Evolutionary conservation across 805 yeast genomes (phyloP), one percentile per base, ranked within the genome.

Genomic region (Wickerhamomyces canadensis): DNA sequence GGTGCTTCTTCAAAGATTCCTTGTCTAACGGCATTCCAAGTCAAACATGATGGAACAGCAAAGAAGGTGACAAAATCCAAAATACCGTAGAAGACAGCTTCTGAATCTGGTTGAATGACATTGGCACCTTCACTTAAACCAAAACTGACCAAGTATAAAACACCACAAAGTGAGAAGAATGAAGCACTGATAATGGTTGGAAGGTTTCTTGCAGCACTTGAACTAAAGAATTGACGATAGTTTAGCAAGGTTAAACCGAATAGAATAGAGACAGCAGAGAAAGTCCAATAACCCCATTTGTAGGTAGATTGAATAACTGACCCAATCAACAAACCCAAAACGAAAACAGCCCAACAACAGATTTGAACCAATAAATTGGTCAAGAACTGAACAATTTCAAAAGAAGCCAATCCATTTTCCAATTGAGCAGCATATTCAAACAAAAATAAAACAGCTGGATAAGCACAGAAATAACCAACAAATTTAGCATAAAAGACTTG

Each of bases 211-310:
- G 47, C 45, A 35, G 38, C 35, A 2, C 6, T 21, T 25, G 32
- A 24, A 41, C 46, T 36, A 28, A 38, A 15, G 3, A 34, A 37
- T 48, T 69, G 66, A 31, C 61, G 54, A 29, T 44, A 45, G 19
- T 55, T 22, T 22, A 58, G 28, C 45, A 53, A 34, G 16, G 43
- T 42, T 29, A 69, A 55, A 15, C 65, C 65, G 37, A 64, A 61
- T 41, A 74, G 43, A 57, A 67, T 61, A 26, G 69, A 67, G 41
- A 58, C 57, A 28, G 64, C 64, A 22, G 73, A 77, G 55, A 79
- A 74, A 6, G 74, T 68, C 58, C 73, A 79, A 64, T 74, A 78
- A 54, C 85, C 86, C 84, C 84, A 79, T 56, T 75, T 79, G 59
- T 79, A 79, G 31, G 74, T 59, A 8, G 81, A 68, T 24, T 54